Evolutionary conservation across 768 basidiomycete species (phyloP), one percentile per base, ranked within the genome.

Genomic region (Mycena epipterygia): DNA sequence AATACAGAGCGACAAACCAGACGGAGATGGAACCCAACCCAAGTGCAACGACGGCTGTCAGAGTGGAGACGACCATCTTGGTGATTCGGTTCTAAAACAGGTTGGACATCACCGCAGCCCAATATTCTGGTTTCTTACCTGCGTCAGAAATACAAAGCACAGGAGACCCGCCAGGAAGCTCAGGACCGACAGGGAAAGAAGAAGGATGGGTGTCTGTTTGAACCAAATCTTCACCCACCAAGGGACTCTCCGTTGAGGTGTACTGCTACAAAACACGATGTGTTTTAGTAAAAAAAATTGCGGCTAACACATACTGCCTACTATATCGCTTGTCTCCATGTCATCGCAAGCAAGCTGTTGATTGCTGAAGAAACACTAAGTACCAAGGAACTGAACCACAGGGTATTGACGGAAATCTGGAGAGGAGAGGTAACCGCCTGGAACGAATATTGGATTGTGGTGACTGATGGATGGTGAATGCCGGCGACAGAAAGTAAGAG

Each of bases 171-270:
- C 67, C 51, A 61, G 23, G 56, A 63, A 69, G 16, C 46, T 64
- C 30, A 63, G 39, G 14, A 69, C 61, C 12, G 61, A 69, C 19
- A 52, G 5, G 21, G 68, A 63, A 48, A 69, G 68, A 33, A 69
- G 68, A 37, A 64, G n/a, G 48, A 69, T 69, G 5, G 68, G 68
- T 32, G 68, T 64, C 27, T 63, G 53, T 42, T 64, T 69, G 53
- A 69, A 69, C 68, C 68, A 69, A 3, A 69, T 58, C 23, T 61
- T 29, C 53, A 69, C 68, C 68, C 68, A 69, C 68, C 68, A 69
- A 8, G 61, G 61, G 14, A 69, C 68, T 30, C 68, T 29, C 21
- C 68, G 68, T 32, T 64, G 60, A 48, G 68, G 68, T 11, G 68
- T 69, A 33, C 68, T 69, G 48, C 68, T 69, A 27, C 17, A 56